Evolutionary conservation across 1,139 yeast genomes (phyloP), one percentile per base, ranked within the genome.

Genomic region (Taphrina confusa): DNA sequence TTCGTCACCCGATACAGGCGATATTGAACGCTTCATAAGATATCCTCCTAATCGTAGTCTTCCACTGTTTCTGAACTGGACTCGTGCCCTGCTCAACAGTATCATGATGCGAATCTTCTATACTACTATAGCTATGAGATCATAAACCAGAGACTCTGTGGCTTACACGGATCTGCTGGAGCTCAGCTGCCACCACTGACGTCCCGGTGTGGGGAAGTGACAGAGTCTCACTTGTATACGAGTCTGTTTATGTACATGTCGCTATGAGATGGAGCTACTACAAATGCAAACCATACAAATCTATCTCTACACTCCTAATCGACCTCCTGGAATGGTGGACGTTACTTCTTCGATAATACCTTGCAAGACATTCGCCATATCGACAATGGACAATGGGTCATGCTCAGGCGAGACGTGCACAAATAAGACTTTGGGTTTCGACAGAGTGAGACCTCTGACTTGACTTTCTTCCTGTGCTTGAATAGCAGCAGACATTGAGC

Each of bases 331-430:
- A 9, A 42, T 9, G 11, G 30, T 42, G 2, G n/a, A 2, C n/a
- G 37, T 37, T 9, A 45, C 50, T 18, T 45, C 57, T 22, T 39
- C 14, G 23, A 52, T 30, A 27, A 52, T 22, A 12, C 39, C 28
- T 8, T 40, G 49, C 8, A 52, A 33, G 28, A 54, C 58, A 16
- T 42, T 28, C 14, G 58, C 58, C 51, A 44, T 34, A 23, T 54
- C 51, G 0, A 33, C 22, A 20, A 54, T 33, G 36, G 40, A n/a
- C 20, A 54, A 27, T 9, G 58, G 46, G 8, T 44, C 28, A 16
- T 34, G 14, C 14, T 22, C 39, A 12, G 58, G 58, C 16, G 58
- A 31, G 14, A 54, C 51, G 25, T 54, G 58, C n/a, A 54, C 51
- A 34, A 54, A 54, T 8, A 54, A 36, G n/a, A 54, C 58, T 14